Base-by-base conservation (phyloP, 345 rosid genomes). In the Heritiera littoralis region DNA sequence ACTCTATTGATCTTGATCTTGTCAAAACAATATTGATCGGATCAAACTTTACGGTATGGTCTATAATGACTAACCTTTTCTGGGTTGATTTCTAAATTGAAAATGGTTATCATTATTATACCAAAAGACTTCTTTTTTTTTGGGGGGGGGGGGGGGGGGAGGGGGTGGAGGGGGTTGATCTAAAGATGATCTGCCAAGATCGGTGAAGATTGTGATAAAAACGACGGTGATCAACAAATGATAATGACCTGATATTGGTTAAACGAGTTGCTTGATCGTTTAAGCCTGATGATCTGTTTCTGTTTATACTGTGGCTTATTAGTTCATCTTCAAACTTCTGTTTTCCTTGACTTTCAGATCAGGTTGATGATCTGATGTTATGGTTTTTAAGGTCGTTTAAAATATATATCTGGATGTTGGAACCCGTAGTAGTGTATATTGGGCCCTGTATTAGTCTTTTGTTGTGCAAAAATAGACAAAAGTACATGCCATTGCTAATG, bases 321-420 rank as follows among this genome's bases (percentile, higher is more conserved):
- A 7, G 75, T 70, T 70, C 43, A 13, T 70, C 58, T 32, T 61
- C 66, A 61, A 28, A 61, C 51, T 74, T 64, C 66, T 52, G 18
- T 9, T 51, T 51, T 52, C 28, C 43, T 49, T 12, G 0, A 30
- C 49, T 7, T 51, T 49, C 13, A 0, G 61, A 74, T 61, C 71
- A 46, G 43, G 45, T 74, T 66, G 54, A 38, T 58, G 30, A 54
- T 80, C 67, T 45, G 69, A 66, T 79, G 23, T 40, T 49, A 35
- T 49, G 51, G n/a, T 7, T 68, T 23, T 46, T 32, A 5, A 6
- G 18, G 18, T 30, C 67, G 14, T 32, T 32, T 63, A 63, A 32
- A 63, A 13, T 61, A 11, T 12, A 30, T 12, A 61, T 61, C 77
- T 55, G 54, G 55, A 11, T 41, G 28, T 13, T 13, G 18, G 32